phyloP scores from a whole-genome alignment of 1,284 basidiomycete species.

The Cryptococcus wingfieldii region DNA sequence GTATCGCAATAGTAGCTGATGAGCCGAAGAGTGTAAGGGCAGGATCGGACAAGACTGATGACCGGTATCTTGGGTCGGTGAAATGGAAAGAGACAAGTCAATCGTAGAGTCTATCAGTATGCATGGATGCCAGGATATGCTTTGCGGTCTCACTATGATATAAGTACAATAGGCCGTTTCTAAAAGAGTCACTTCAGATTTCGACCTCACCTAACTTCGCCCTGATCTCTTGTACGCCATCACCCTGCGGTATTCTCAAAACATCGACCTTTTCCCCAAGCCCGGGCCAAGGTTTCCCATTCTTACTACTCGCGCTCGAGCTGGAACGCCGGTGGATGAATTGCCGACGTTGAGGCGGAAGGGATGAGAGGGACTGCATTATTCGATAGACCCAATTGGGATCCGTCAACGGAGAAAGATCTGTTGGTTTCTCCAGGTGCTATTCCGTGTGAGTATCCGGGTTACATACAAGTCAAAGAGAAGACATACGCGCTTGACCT shows the following conservation, averaged over 20 bases:
- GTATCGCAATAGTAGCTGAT: no score
- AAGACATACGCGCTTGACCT: constrained; percentile 59
- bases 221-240: not conserved
- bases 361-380: constrained; percentile 50
- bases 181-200: no score
- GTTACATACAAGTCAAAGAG: not conserved
- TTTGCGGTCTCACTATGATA: no score
- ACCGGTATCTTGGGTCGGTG: no score
- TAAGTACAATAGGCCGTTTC: no score
- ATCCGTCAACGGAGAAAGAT: constrained; percentile 85
- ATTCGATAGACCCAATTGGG: constrained; percentile 76
- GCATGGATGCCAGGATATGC: not conserved
- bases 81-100: no score
- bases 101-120: not conserved
- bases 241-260: constrained; percentile 17
- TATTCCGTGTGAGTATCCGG: constrained; percentile 38
- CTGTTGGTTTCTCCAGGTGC: constrained; percentile 73
- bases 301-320: constrained; percentile 47
- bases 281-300: constrained; percentile 69
- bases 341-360: constrained; percentile 4
- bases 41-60: no score
- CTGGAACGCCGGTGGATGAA: constrained; percentile 48
- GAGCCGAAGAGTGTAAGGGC: no score
- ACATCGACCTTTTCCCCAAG: constrained; percentile 52
- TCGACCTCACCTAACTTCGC: not conserved